Evolutionary conservation across 495 filamentous ascomycete species (phyloP), one percentile per base, ranked within the genome.

Genomic region (Polyplosphaeria fusca): DNA sequence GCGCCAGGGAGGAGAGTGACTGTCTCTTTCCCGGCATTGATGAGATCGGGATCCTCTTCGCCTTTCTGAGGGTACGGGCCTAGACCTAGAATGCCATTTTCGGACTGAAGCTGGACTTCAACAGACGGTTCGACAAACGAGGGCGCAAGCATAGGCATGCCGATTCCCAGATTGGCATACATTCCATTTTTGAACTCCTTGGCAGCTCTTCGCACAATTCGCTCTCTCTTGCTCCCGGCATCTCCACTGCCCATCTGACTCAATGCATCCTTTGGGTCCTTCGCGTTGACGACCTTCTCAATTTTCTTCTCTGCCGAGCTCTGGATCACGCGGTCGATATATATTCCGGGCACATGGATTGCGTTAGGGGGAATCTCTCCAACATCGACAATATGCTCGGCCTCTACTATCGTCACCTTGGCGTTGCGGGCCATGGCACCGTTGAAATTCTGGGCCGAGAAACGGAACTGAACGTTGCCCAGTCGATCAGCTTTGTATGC

Each of bases 141-240:
- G 7, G 65, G 65, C 5, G 82, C 83, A 14, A 85, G 72, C 0
- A 82, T 86, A 0, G 82, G 82, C 64, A 86, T 82, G 66, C 77
- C 79, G 37, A 86, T 81, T 12, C 83, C 83, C 0, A 86, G 71
- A 62, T 86, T 86, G n/a, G 82, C 82, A 63, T 86, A 86, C 64
- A 70, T 84, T 9, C 83, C 83, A 40, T 82, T 69, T 67, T 80
- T 82, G 39, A 86, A 72, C 66, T 86, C 82, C 67, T 81, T 79
- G 0, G 81, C 78, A 13, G 82, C 82, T 25, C 83, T 67, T 32
- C 73, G 73, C 0, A 82, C 82, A 48, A 86, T 85, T 38, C 82
- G 73, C 58, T 80, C 75, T 26, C 82, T 67, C 47, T 77, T 71
- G 20, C 67, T 61, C 9, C 70, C 69, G 18, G 76, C 69, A 23